phyloP scores from a whole-genome alignment of 1,139 yeast species.

The Geotrichum histeridarum region DNA sequence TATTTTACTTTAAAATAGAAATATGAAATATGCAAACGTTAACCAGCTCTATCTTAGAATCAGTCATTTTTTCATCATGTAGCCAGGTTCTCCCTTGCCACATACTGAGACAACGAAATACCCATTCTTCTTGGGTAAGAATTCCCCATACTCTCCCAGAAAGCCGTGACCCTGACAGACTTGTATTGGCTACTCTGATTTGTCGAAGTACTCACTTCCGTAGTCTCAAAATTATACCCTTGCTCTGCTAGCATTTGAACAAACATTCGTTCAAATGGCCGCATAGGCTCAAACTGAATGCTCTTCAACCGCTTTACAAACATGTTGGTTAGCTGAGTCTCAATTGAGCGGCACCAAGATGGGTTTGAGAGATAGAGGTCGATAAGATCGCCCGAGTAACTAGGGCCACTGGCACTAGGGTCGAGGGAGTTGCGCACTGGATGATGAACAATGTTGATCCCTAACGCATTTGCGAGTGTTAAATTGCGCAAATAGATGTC shows the following conservation, averaged over 20 bases:
- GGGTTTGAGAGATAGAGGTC: constrained; percentile 33
- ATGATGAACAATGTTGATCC: constrained; percentile 16
- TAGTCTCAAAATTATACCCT: constrained; percentile 52
- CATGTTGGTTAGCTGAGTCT: constrained; percentile 44
- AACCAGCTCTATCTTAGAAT: no score
- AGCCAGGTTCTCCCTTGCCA: no score
- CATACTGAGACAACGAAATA: no score
- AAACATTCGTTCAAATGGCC: constrained; percentile 58
- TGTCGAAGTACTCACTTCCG: no score
- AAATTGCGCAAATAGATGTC: constrained; percentile 54
- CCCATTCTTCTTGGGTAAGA: neutral
- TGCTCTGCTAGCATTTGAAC: constrained; percentile 59
- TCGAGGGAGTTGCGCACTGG: constrained; percentile 8
- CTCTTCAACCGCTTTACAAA: constrained; percentile 43
- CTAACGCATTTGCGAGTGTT: constrained; percentile 55
- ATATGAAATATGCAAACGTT: no score
- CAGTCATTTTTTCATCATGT: no score
- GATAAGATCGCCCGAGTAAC: constrained; percentile 31
- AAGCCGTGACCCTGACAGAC: constrained; percentile 52
- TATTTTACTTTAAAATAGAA: no score
- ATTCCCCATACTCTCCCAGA: constrained; percentile 11
- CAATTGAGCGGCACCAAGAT: constrained; percentile 32
- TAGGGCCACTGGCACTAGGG: neutral
- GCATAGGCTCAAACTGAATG: constrained; percentile 70
- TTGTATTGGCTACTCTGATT: constrained; percentile 65